Evolutionary conservation across 202 grass and related monocot species (phyloP).

Genomic region (Saccharum hybrid): DNA sequence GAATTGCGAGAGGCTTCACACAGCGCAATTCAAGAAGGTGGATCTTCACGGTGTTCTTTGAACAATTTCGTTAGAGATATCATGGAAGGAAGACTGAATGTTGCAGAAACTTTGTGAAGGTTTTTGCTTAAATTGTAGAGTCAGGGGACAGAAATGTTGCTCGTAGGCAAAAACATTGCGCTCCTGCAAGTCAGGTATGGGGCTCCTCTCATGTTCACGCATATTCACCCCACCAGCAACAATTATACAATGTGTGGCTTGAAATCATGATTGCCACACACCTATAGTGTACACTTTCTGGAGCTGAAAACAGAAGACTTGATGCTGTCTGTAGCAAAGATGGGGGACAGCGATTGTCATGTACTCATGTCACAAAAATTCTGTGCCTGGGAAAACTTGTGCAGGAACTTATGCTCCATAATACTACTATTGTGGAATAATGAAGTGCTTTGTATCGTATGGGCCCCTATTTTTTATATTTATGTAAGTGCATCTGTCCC

Average conservation of each 20-base stretch:
- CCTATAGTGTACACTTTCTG: not conserved
- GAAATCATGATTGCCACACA: not conserved
- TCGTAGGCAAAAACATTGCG: not conserved
- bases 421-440: not conserved
- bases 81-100: slow-evolving; percentile 14
- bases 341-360: not conserved
- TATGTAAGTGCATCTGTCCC: too few relatives aligned
- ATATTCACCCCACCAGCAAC: not conserved
- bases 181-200: not conserved
- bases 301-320: not conserved
- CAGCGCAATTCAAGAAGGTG: slow-evolving; percentile 21
- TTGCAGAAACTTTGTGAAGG: not conserved
- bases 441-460: not conserved
- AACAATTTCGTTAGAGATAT: slow-evolving; percentile 6
- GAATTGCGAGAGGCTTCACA: slow-evolving; percentile 25
- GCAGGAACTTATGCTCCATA: not conserved
- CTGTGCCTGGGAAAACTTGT: not conserved
- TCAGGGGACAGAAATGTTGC: not conserved
- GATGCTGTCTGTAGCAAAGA: not conserved
- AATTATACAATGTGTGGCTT: not conserved
- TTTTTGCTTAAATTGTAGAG: not conserved
- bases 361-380: not conserved
- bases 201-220: not conserved
- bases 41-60: slow-evolving; percentile 20
- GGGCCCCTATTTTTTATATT: not conserved